These are phyloP conservation scores for Plasmodium chabaudi DNA, from an alignment of 169 alveolate genomes.

Conservation along the genomic window DNA sequence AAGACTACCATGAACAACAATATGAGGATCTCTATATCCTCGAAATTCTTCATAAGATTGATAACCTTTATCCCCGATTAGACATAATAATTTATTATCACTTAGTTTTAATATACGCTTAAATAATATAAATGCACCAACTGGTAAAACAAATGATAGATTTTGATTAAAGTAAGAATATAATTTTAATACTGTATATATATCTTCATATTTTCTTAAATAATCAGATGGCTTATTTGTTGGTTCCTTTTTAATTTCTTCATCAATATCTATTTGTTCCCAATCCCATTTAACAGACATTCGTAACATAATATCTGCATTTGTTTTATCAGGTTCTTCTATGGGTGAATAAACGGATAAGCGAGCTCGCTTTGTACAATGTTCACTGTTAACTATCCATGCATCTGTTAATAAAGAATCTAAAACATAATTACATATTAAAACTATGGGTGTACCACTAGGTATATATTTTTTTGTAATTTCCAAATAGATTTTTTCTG, in stretches of 20 bases:
- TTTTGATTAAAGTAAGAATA: constrained; percentile 78
- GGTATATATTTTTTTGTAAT: constrained; percentile 78
- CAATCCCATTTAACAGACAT: constrained; percentile 90
- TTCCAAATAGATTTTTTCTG: constrained; percentile 74
- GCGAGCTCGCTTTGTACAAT: constrained; percentile 85
- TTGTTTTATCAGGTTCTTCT: constrained; percentile 88
- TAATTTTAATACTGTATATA: constrained; percentile 78
- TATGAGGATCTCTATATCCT: constrained; percentile 87
- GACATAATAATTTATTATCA: constrained; percentile 80
- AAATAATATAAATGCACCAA: constrained; percentile 86
- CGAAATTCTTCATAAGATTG: constrained; percentile 87
- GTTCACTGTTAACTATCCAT: constrained; percentile 76
- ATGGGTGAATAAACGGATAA: constrained; percentile 86
- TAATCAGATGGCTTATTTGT: constrained; percentile 56
- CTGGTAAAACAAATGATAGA: constrained; percentile 86
- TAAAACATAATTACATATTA: constrained; percentile 85
- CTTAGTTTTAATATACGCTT: constrained; percentile 79
- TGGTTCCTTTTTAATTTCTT: constrained; percentile 46
- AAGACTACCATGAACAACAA: constrained; percentile 89
- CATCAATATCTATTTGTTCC: constrained; percentile 60
- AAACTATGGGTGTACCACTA: constrained; percentile 81
- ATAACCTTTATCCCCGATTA: constrained; percentile 90
- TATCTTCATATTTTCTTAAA: constrained; percentile 76
- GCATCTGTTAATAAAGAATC: constrained; percentile 89
- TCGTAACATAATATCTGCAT: constrained; percentile 91